These are phyloP conservation scores for Aspergillus hiratsukae DNA, from an alignment of 2,329 filamentous ascomycete species.

Conservation along the genomic window DNA sequence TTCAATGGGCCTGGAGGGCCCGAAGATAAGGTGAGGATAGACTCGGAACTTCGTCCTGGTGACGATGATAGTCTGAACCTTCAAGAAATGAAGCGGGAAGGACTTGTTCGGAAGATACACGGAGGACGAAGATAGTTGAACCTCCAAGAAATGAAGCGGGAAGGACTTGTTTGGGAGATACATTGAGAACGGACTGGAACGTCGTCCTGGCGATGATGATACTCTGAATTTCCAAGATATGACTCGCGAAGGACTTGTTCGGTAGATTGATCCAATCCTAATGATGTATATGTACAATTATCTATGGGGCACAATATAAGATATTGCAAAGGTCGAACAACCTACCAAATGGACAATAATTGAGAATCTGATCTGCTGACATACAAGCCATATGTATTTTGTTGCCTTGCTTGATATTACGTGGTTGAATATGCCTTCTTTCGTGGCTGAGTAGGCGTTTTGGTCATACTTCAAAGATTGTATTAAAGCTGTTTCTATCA, in stretches of 20 bases:
- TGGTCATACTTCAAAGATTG: neutral
- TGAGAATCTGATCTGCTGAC: too few relatives aligned
- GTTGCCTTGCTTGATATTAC: too few relatives aligned
- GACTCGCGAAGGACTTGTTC: conserved; percentile 13
- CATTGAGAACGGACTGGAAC: conserved; percentile 18
- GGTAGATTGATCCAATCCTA: neutral
- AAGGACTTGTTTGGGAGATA: conserved; percentile 1
- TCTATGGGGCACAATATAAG: neutral
- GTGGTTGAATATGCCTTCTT: too few relatives aligned
- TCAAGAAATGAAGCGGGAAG: conserved; percentile 21
- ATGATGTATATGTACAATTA: neutral
- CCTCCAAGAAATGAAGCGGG: conserved; percentile 22
- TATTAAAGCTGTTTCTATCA: neutral
- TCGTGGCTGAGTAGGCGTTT: too few relatives aligned
- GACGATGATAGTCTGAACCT: conserved; percentile 24
- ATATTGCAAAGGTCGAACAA: neutral
- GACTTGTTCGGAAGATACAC: neutral
- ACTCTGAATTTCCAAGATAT: conserved; percentile 20
- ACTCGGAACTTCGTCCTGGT: conserved; percentile 23
- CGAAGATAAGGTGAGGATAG: conserved; percentile 29
- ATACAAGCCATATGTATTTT: too few relatives aligned
- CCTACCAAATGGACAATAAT: too few relatives aligned
- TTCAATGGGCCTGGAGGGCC: conserved; percentile 35
- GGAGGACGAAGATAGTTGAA: conserved; percentile 27
- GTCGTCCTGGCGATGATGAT: conserved; percentile 26